Evolutionary conservation across 129 eudicot species (phyloP), one percentile per base, ranked within the genome.

Genomic region (Artemisia annua): DNA sequence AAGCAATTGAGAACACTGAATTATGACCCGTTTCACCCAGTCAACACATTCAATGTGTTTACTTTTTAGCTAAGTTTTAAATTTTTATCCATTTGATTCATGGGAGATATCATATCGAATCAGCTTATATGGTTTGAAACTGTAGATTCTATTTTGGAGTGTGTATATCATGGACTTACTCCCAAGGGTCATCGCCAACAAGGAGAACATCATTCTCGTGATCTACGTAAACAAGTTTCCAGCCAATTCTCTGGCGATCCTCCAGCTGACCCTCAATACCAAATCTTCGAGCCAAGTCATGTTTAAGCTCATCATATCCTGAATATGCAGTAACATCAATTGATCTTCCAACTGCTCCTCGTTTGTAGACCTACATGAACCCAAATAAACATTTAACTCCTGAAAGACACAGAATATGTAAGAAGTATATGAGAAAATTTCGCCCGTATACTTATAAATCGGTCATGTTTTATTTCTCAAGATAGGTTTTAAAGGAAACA

Each of bases 181-280:
- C 98, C 98, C 98, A 93, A 63, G 98, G 98, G 74, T 93, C 98
- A 81, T 93, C 98, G 1, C 98, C 98, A 26, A 93, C 97, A 26
- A 93, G 91, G 79, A 93, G 82, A 64, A 87, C 97, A 76, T 93
- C 98, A 48, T 77, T 86, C 81, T 93, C 98, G 28, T 89, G 95
- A 82, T 93, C 98, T 77, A 87, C 97, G 30, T 93, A 93, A 5
- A 93, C 98, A 43, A 93, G 96, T 71, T 93, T 87, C 96, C 98
- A 93, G 7, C 97, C 97, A 2, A 88, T 76, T 76, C 92, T 85
- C 14, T 87, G 97, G 20, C 92, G 72, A 72, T 87, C 96, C 73
- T 93, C 98, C 51, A 93, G 82, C 72, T 87, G 95, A 43, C 98
- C 98, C 81, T 89, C 98, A 39, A 93, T 87, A 66, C 98, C 96